Evolutionary conservation across 2,329 filamentous ascomycete species (phyloP).

Genomic region (Nigrograna mackinnonii): DNA sequence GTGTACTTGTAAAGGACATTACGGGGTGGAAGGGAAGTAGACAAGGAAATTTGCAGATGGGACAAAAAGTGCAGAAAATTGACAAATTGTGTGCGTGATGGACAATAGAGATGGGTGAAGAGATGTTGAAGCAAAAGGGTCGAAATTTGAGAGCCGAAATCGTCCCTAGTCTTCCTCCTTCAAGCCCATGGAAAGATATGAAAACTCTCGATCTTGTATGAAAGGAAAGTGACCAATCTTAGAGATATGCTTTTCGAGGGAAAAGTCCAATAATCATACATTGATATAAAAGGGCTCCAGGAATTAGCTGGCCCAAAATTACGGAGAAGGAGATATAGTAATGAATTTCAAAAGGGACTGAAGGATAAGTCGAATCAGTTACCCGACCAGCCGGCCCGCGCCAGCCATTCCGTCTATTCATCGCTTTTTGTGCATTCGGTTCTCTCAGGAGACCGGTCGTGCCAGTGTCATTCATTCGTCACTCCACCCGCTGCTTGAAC

Average conservation of each 20-base stretch:
- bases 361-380: not conserved
- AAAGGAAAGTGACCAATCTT: too few relatives aligned
- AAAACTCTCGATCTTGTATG: too few relatives aligned
- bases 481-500: slow-evolving; percentile 10
- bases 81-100: too few relatives aligned
- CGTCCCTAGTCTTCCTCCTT: too few relatives aligned
- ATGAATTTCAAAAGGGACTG: not conserved
- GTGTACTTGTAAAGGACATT: too few relatives aligned
- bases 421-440: slow-evolving; percentile 6
- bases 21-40: too few relatives aligned
- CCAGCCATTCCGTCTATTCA: slow-evolving; percentile 5
- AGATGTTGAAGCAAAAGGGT: too few relatives aligned
- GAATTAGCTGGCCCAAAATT: not conserved
- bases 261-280: not conserved
- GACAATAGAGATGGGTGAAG: too few relatives aligned
- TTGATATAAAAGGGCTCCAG: not conserved
- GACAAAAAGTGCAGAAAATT: too few relatives aligned
- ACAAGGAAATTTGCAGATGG: too few relatives aligned
- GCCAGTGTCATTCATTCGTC: slow-evolving; percentile 8
- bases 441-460: not conserved
- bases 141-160: too few relatives aligned
- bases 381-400: not conserved
- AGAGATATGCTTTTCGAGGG: not conserved
- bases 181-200: too few relatives aligned
- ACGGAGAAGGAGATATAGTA: not conserved